These are phyloP conservation scores for Candida oleophila DNA, from an alignment of 805 yeast species.

Conservation along the genomic window DNA sequence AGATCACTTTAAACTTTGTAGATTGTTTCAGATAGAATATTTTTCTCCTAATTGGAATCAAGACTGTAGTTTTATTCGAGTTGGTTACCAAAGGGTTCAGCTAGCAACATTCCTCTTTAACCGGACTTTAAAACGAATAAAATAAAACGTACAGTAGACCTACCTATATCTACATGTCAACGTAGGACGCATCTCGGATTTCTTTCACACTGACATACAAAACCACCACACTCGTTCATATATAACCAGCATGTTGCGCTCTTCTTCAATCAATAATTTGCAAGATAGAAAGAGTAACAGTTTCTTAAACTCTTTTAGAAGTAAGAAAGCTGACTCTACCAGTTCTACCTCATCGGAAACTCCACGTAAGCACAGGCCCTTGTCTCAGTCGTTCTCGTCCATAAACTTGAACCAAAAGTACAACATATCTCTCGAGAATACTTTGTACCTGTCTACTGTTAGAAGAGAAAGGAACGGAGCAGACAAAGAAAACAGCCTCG, in stretches of 20 bases:
- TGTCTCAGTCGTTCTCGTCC: constrained; percentile 9
- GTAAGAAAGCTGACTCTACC: constrained; percentile 9
- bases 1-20: neutral
- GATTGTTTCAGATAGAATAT: neutral
- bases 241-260: constrained; percentile 20
- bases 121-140: neutral
- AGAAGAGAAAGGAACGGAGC: constrained; percentile 8
- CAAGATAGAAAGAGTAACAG: constrained; percentile 17
- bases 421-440: constrained; percentile 1
- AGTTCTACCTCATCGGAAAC: neutral
- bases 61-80: neutral
- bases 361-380: constrained; percentile 9
- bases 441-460: constrained; percentile 9
- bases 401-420: constrained; percentile 11
- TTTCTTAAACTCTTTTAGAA: constrained; percentile 16
- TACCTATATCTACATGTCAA: neutral
- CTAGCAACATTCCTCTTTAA: neutral
- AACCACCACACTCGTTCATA: too few relatives aligned
- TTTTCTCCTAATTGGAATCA: neutral
- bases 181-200: neutral
- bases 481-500: constrained; percentile 14
- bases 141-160: neutral
- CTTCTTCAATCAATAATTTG: constrained; percentile 24
- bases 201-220: neutral
- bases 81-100: neutral